phyloP scores from a whole-genome alignment of 2,329 filamentous ascomycete genomes.

The Penicillium thymicola region DNA sequence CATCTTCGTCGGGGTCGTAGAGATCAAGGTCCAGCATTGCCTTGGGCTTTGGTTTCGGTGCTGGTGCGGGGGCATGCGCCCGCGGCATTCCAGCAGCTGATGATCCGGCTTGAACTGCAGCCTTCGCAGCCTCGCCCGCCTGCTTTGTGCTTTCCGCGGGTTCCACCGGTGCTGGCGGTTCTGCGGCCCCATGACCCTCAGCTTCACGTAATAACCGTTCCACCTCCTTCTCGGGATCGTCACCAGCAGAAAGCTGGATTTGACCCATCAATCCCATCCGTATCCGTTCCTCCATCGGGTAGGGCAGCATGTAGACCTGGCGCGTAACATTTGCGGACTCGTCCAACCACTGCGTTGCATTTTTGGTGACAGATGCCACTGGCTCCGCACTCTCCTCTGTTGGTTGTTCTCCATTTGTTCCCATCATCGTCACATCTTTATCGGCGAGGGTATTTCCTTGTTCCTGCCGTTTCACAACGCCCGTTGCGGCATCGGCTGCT shows the following conservation, averaged over 20 bases:
- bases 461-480: conserved; percentile 20
- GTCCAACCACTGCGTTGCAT: conserved; percentile 42
- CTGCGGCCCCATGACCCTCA: conserved; percentile 51
- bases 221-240: conserved; percentile 54
- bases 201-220: conserved; percentile 51
- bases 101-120: conserved; percentile 32
- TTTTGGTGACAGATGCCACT: conserved; percentile 39
- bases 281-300: conserved; percentile 45
- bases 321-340: conserved; percentile 41
- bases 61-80: conserved; percentile 14
- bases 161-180: conserved; percentile 36
- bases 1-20: conserved; percentile 47
- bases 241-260: conserved; percentile 41
- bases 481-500: conserved; percentile 41
- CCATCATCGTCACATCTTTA: conserved; percentile 36
- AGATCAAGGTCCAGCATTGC: conserved; percentile 44
- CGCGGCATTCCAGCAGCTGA: conserved; percentile 14
- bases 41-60: conserved; percentile 38
- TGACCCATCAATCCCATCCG: conserved; percentile 47
- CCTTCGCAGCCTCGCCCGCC: conserved; percentile 33
- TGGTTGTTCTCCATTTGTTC: conserved; percentile 26
- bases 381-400: conserved; percentile 25
- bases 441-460: conserved; percentile 15
- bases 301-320: conserved; percentile 43
- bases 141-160: conserved; percentile 36